Evolutionary conservation across 495 filamentous ascomycete species (phyloP), one percentile per base, ranked within the genome.

Genomic region (Patellaria atrata): DNA sequence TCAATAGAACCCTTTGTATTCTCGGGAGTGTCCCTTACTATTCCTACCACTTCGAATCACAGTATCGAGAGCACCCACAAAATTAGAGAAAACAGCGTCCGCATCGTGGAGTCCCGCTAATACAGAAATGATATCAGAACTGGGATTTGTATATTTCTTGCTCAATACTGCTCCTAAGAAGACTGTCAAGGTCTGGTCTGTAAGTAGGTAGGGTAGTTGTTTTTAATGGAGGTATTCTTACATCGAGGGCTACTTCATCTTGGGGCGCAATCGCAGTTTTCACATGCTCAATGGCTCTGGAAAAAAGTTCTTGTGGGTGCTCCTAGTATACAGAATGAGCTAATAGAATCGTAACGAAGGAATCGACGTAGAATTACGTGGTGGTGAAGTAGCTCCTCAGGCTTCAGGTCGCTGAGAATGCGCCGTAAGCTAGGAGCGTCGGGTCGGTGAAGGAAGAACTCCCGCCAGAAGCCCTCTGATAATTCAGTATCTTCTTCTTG

Each of bases 71-170:
- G 76, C 68, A 12, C 71, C 68, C 22, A 94, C 89, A 56, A 97
- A 91, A 28, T 93, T 79, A 13, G 80, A 73, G 52, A 94, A 85
- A 32, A 86, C 70, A 9, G 65, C 63, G 56, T 97, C 89, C 20
- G 91, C 77, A 42, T 84, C 65, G 57, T 92, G 74, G 25, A 97
- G 68, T 5, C 89, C 91, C 4, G 87, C 81, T 30, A 97, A 61
- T 7, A 94, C 67, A 22, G 75, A 73, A 50, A 97, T 93, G 47
- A 93, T 81, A 56, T 97, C 89, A 25, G 86, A 86, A 54, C 84
- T 94, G 13, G 86, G 80, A 46, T 94, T 96, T 22, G 82, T 91
- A 56, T 94, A 96, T 51, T 77, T 83, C 58, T 94, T 97, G 30
- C 67, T 67, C 49, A 96, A 63, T 12, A 91, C 65, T 13, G 68